Percentiles rank a stretch among this genome's conserved stretches.
These are phyloP conservation scores for Aspergillus alliaceus DNA, from an alignment of 2,329 filamentous ascomycete species.

Conservation along the genomic window DNA sequence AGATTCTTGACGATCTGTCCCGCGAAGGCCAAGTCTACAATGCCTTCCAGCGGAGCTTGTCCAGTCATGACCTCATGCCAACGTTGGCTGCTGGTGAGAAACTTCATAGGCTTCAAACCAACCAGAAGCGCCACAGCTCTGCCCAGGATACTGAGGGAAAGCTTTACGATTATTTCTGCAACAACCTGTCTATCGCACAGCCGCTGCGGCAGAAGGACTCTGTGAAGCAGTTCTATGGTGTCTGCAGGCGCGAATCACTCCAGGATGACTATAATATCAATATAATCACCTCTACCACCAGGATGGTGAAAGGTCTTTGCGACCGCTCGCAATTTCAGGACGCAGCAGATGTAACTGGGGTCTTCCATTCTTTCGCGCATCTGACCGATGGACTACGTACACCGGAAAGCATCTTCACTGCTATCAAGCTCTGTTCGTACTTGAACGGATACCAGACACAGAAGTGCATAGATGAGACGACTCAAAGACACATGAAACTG, in stretches of 20 bases:
- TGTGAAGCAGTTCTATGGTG: conserved; percentile 33
- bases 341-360: conserved; percentile 33
- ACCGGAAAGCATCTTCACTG: conserved; percentile 33
- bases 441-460: conserved; percentile 34
- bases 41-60: conserved; percentile 35
- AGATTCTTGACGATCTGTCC: conserved; percentile 46
- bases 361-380: conserved; percentile 36
- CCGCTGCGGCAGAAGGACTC: conserved; percentile 25
- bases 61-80: conserved; percentile 33
- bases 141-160: conserved; percentile 32
- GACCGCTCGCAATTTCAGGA: conserved; percentile 32
- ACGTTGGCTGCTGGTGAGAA: conserved; percentile 33
- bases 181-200: conserved; percentile 29
- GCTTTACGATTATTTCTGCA: conserved; percentile 40
- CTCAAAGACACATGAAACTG: conserved; percentile 30
- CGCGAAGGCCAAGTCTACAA: conserved; percentile 46
- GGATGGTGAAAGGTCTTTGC: conserved; percentile 31
- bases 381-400: conserved; percentile 33
- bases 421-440: conserved; percentile 39
- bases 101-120: conserved; percentile 28
- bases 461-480: conserved; percentile 29
- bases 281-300: conserved; percentile 29
- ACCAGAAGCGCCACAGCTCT: conserved; percentile 32
- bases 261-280: conserved; percentile 31
- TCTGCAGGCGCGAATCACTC: conserved; percentile 33